Evolutionary conservation across 2,329 filamentous ascomycete genomes (phyloP).

Genomic region (Fonsecaea erecta): DNA sequence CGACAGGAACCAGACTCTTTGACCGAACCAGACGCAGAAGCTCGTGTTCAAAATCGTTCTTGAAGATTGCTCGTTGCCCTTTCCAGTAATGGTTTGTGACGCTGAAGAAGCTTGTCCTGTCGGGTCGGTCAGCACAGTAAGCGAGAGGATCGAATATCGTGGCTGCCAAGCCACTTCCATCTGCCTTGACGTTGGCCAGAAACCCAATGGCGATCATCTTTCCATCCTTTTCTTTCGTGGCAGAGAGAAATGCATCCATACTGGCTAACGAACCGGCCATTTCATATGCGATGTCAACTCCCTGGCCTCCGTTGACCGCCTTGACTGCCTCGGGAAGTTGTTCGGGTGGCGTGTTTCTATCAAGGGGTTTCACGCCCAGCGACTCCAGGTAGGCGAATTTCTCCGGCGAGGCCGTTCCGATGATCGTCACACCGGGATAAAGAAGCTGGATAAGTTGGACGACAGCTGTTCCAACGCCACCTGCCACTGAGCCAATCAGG

Average conservation of each 20-base stretch:
- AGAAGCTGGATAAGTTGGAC: not conserved
- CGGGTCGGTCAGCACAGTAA: not conserved
- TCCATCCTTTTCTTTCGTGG: not conserved
- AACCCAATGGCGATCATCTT: constrained; percentile 1
- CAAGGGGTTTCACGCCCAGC: not conserved
- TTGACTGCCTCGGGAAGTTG: not conserved
- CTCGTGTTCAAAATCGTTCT: constrained; percentile 2
- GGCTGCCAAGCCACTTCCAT: not conserved
- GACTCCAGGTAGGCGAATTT: not conserved
- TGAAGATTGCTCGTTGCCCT: not conserved
- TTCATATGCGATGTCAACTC: constrained; percentile 1
- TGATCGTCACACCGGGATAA: not conserved
- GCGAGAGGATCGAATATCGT: not conserved
- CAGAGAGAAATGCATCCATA: not conserved
- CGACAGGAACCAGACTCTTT: not conserved
- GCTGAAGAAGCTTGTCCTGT: constrained; percentile 1
- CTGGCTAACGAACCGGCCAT: not conserved
- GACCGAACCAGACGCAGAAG: not conserved
- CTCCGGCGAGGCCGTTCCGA: not conserved
- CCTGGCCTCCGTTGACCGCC: not conserved
- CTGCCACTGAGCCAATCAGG: not conserved
- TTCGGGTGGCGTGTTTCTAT: not conserved
- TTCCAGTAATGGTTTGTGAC: constrained; percentile 1
- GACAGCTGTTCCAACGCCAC: not conserved
- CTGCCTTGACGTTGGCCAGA: not conserved